Conservation (phyloP, 1,284 basidiomycete species). For the Ceratobasidium sp. region DNA sequence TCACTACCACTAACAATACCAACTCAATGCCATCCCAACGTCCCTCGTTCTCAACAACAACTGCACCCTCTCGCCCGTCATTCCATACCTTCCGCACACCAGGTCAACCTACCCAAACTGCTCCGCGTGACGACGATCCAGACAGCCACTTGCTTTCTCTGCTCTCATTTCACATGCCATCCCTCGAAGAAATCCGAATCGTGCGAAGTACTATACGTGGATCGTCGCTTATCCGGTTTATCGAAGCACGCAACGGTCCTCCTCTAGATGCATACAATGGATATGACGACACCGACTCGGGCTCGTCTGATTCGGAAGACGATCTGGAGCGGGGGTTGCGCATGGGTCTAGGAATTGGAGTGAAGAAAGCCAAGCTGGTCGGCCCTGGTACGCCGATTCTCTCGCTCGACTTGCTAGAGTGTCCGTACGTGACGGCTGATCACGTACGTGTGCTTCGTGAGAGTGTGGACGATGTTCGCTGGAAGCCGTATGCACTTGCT, state of each 20-base stretch:
- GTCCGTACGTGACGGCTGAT: slow-evolving; percentile 29
- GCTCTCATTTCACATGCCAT: slow-evolving; percentile 23
- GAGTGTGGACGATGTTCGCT: slow-evolving; percentile 32
- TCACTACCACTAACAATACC: not conserved
- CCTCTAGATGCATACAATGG: not conserved
- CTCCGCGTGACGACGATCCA: slow-evolving; percentile 5
- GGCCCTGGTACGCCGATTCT: slow-evolving; percentile 26
- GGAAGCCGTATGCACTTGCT: slow-evolving; percentile 13
- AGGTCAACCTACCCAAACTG: not conserved
- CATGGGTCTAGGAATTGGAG: not conserved
- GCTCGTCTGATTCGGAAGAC: not conserved
- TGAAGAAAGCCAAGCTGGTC: not conserved
- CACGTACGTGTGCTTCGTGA: slow-evolving; percentile 27
- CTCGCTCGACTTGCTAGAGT: slow-evolving; percentile 29
- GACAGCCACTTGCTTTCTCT: slow-evolving; percentile 8
- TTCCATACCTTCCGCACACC: slow-evolving; percentile 18
- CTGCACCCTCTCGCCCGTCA: not conserved
- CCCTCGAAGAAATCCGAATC: slow-evolving; percentile 19
- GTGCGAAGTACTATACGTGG: slow-evolving; percentile 27
- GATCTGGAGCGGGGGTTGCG: not conserved
- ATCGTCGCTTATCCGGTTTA: slow-evolving; percentile 7
- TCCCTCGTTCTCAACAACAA: not conserved
- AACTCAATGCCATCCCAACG: not conserved
- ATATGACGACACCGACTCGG: slow-evolving; percentile 2
- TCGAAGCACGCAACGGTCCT: slow-evolving; percentile 16